Percentiles rank a stretch among this genome's conserved stretches.
phyloP scores from a whole-genome alignment of 441 rosid genomes.

The Populus hybrid region DNA sequence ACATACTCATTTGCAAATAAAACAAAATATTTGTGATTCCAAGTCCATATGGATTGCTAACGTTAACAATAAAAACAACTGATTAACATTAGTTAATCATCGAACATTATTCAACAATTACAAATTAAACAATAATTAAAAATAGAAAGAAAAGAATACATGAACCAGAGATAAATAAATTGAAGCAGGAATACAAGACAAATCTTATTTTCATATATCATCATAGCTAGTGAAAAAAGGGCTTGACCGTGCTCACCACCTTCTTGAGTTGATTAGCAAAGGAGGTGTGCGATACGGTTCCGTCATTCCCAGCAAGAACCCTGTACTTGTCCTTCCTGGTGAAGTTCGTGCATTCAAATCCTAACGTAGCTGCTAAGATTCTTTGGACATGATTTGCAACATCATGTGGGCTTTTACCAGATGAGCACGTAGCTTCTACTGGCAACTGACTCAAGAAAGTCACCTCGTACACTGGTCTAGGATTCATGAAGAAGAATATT shows the following conservation, averaged over 20 bases:
- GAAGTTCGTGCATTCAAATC: constrained; percentile 86
- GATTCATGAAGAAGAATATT: constrained; percentile 91
- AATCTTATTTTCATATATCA: constrained; percentile 5
- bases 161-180: constrained; percentile 15
- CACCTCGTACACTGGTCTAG: constrained; percentile 80
- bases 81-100: constrained; percentile 5
- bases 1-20: too few relatives aligned
- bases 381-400: constrained; percentile 89
- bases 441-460: constrained; percentile 84
- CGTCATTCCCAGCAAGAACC: constrained; percentile 82
- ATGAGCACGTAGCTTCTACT: constrained; percentile 71
- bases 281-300: constrained; percentile 59
- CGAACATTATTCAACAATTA: constrained; percentile 25
- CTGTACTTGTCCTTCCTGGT: constrained; percentile 86
- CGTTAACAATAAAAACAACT: neutral
- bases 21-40: neutral
- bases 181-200: neutral
- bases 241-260: constrained; percentile 57
- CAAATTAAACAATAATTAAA: constrained; percentile 18
- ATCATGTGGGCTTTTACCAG: constrained; percentile 85
- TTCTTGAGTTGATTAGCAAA: constrained; percentile 47
- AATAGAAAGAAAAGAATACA: constrained; percentile 8
- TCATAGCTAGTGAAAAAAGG: constrained; percentile 34
- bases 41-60: constrained; percentile 7
- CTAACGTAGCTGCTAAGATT: constrained; percentile 77